A percentile compares a stretch with the other conserved stretches of the same genome.
Evolutionary conservation across 768 basidiomycete species (phyloP).

Genomic region (Terana coerulea): DNA sequence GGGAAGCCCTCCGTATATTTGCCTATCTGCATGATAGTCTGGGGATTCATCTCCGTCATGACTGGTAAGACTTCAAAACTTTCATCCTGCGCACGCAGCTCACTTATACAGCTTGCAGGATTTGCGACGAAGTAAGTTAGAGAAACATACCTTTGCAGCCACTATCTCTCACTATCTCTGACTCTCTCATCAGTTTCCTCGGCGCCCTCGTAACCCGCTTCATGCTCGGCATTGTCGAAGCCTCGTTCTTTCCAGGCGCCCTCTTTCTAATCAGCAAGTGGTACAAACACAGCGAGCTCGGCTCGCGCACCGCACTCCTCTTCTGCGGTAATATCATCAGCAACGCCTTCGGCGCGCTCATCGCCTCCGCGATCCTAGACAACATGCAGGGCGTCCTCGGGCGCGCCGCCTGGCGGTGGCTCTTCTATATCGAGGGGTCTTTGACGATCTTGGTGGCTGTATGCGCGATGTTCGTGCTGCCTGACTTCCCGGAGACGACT

Average conservation of each 20-base stretch:
- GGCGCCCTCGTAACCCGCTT: conserved; percentile 67
- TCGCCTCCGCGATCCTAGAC: conserved; percentile 76
- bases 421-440: conserved; percentile 67
- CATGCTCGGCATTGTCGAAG: conserved; percentile 59
- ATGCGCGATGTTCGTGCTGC: conserved; percentile 60
- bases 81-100: background rate
- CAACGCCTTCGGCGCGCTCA: conserved; percentile 79
- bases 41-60: conserved; percentile 48
- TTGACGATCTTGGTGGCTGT: conserved; percentile 53
- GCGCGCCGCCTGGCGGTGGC: conserved; percentile 65
- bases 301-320: conserved; percentile 61
- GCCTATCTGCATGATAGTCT: conserved; percentile 61
- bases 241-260: conserved; percentile 69
- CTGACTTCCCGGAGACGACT: conserved; percentile 66
- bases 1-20: conserved; percentile 69
- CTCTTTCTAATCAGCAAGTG: conserved; percentile 62
- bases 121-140: conserved; percentile 23
- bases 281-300: conserved; percentile 74
- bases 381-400: conserved; percentile 68
- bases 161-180: background rate
- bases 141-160: no score
- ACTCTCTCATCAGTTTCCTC: conserved; percentile 36
- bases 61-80: conserved; percentile 31
- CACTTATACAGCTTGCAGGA: conserved; percentile 2
- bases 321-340: conserved; percentile 75